Evolutionary conservation across 306 rosid genomes (phyloP).

Genomic region (Begonia loranthoides): DNA sequence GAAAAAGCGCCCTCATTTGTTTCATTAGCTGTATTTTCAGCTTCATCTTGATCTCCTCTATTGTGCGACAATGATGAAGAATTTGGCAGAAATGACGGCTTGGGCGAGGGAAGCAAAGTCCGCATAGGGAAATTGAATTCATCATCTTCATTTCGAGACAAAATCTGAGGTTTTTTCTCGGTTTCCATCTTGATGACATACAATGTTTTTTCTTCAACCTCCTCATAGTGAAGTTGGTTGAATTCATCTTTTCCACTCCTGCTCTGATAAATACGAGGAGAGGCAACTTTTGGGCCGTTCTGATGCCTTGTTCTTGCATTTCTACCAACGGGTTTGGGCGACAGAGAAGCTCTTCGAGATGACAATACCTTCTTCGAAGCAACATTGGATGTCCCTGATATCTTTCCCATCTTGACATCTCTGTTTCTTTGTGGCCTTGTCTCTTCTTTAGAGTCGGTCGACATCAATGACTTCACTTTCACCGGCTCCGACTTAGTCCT

Average conservation of each 20-base stretch:
- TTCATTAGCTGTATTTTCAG: constrained; percentile 39
- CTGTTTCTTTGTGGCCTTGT: constrained; percentile 15
- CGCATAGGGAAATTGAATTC: constrained; percentile 19
- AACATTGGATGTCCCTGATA: constrained; percentile 16
- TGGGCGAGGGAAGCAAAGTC: constrained; percentile 1
- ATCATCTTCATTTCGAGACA: constrained; percentile 24
- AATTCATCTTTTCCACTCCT: constrained; percentile 19
- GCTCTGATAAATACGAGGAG: constrained; percentile 21
- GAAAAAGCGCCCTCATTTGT: constrained; percentile 23
- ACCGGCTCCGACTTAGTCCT: constrained; percentile 15
- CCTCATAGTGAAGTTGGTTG: constrained; percentile 20
- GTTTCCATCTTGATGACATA: constrained; percentile 52
- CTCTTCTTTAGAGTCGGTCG: constrained; percentile 20
- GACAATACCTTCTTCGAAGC: constrained; percentile 28
- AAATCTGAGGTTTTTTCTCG: constrained; percentile 26
- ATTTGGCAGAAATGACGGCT: neutral
- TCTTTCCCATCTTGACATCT: constrained; percentile 29
- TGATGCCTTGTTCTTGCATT: constrained; percentile 30
- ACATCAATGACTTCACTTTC: constrained; percentile 20
- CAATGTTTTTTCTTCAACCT: constrained; percentile 54
- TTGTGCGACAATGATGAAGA: constrained; percentile 17
- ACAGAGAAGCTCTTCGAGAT: constrained; percentile 16
- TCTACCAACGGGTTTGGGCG: constrained; percentile 30
- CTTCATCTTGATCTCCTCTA: constrained; percentile 36
- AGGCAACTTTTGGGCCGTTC: constrained; percentile 18